phyloP scores from a whole-genome alignment of 352 stramenopile species.

The Peronosclerospora sorghi region DNA sequence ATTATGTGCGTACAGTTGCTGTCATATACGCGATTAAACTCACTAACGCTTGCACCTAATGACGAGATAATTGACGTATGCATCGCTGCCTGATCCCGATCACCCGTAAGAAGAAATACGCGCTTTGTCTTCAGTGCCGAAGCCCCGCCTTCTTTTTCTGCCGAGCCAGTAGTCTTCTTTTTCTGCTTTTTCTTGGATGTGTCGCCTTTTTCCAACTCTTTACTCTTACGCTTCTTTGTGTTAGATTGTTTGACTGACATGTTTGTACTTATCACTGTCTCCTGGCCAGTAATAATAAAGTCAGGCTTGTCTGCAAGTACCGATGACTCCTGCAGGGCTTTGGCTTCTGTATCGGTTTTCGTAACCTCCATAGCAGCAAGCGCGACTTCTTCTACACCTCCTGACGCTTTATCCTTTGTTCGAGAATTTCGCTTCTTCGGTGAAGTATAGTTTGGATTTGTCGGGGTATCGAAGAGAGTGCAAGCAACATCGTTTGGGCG shows the following conservation, averaged over 20 bases:
- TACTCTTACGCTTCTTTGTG: slow-evolving; percentile 20
- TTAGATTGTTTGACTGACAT: slow-evolving; percentile 11
- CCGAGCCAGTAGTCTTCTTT: slow-evolving; percentile 11
- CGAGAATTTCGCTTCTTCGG: slow-evolving; percentile 11
- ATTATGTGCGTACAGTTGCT: slow-evolving; percentile 74
- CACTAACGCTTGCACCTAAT: slow-evolving; percentile 49
- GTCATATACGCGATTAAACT: slow-evolving; percentile 61
- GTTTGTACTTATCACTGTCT: slow-evolving; percentile 11
- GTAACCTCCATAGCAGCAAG: slow-evolving; percentile 7
- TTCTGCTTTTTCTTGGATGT: slow-evolving; percentile 23
- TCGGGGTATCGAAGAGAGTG: slow-evolving; percentile 52
- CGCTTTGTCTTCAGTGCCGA: slow-evolving; percentile 12
- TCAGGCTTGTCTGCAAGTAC: slow-evolving; percentile 12
- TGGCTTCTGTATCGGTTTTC: slow-evolving; percentile 1
- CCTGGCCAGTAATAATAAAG: slow-evolving; percentile 1
- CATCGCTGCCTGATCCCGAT: slow-evolving; percentile 51
- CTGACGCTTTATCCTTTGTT: slow-evolving; percentile 11
- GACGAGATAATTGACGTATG: slow-evolving; percentile 70
- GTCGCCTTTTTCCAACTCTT: slow-evolving; percentile 7
- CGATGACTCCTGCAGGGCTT: slow-evolving; percentile 11
- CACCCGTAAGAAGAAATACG: slow-evolving; percentile 67
- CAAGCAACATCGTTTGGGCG: slow-evolving; percentile 26
- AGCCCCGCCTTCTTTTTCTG: slow-evolving; percentile 1
- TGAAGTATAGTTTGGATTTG: slow-evolving; percentile 13
- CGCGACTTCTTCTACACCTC: slow-evolving; percentile 10